A percentile compares a stretch with the other conserved stretches of the same genome.
These are phyloP conservation scores for Colletotrichum lini DNA, from an alignment of 2,329 filamentous ascomycete species.

Conservation along the genomic window DNA sequence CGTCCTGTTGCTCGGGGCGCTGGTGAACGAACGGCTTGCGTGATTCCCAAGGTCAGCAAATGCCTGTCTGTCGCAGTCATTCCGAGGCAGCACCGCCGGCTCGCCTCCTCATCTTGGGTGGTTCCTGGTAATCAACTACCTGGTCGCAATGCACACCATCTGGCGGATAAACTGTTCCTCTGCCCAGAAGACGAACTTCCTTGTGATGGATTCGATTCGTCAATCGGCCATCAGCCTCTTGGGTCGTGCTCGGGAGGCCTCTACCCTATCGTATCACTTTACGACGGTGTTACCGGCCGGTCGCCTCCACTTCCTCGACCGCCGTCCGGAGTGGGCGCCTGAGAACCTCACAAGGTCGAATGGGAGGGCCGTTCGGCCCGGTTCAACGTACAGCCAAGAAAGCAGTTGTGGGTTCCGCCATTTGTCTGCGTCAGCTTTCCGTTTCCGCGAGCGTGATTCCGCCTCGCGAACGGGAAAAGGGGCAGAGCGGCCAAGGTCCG, in stretches of 20 bases:
- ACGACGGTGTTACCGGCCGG: constrained; percentile 13
- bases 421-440: constrained; percentile 1
- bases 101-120: constrained; percentile 11
- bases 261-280: constrained; percentile 29
- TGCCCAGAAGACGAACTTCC: background rate
- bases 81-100: constrained; percentile 27
- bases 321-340: constrained; percentile 21
- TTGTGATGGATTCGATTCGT: constrained; percentile 16
- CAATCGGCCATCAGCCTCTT: background rate
- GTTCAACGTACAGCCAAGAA: constrained; percentile 25
- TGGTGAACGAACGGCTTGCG: constrained; percentile 18
- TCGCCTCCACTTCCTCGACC: constrained; percentile 10
- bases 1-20: constrained; percentile 23
- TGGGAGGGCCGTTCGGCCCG: constrained; percentile 30
- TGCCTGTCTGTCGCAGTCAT: constrained; percentile 29
- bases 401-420: constrained; percentile 9
- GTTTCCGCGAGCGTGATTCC: constrained; percentile 1
- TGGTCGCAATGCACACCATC: constrained; percentile 2
- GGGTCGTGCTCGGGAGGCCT: constrained; percentile 24
- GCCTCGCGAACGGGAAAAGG: background rate
- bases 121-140: constrained; percentile 4
- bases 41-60: constrained; percentile 14
- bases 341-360: constrained; percentile 16
- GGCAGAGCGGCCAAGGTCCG: constrained; percentile 26
- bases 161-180: background rate